Evolutionary conservation across 768 basidiomycete genomes (phyloP), one percentile per base, ranked within the genome.

Genomic region (Nevesoporus exiguus): DNA sequence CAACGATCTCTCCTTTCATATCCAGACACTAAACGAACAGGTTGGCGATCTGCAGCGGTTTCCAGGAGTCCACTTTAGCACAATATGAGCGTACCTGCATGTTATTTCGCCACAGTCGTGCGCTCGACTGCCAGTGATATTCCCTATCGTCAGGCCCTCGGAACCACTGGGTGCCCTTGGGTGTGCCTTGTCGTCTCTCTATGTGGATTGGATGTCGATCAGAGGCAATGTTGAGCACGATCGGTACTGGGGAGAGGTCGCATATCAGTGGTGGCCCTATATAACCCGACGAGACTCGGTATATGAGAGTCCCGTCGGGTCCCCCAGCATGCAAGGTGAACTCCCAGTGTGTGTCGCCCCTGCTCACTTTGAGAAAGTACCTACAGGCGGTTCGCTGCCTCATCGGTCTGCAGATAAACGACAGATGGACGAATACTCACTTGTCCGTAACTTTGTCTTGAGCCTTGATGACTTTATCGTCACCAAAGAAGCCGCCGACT

Each of bases 401-500:
- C 40, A 44, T 27, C 41, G 6, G 1, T 44, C 31, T 31, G 34
- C 22, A 25, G 27, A 19, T 22, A 3, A 27, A 54, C 14, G 29
- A 36, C n/a, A 34, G 10, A 17, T 34, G 6, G 24, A 49, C 13
- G 3, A 45, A 24, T 22, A 56, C 66, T 40, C 47, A 68, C 67
- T 56, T 37, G n/a, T 25, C 31, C 0, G 62, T 66, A 19, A 40
- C 31, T 39, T 58, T 67, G 34, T 68, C 68, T 29, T 61, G 60
- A 2, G 62, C 68, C 46, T 59, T 68, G 22, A 68, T 19, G 43
- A 68, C 29, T 47, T 51, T 63, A 22, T 66, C 54, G 42, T 64
- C 62, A n/a, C 66, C 56, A n/a, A 68, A 46, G 24, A 68, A 43
- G 21, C 67, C 50, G 6, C 63, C 64, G 5, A 61, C 46, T 36